These are phyloP conservation scores for Triadica sebifera DNA, from an alignment of 345 rosid species.

Conservation along the genomic window DNA sequence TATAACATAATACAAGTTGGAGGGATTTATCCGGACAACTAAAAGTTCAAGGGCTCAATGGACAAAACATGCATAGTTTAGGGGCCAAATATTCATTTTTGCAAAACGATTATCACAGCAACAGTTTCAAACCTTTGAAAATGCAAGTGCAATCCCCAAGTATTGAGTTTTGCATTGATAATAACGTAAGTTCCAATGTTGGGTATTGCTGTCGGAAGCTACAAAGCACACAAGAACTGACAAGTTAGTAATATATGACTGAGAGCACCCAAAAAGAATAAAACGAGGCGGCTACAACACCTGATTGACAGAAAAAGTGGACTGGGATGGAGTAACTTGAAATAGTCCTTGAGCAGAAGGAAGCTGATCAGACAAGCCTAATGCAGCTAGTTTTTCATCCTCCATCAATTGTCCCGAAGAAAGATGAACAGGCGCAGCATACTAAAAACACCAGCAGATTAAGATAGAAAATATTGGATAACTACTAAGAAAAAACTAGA, in stretches of 20 bases:
- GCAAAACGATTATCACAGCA: not conserved
- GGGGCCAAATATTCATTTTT: too few species aligned
- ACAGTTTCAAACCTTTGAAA: conserved; percentile 75
- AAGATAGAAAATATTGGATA: conserved; percentile 4
- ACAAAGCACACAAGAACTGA: conserved; percentile 24
- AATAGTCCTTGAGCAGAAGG: conserved; percentile 79
- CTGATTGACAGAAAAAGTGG: conserved; percentile 66
- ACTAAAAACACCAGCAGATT: conserved; percentile 43
- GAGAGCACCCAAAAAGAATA: not conserved
- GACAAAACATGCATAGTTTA: too few species aligned
- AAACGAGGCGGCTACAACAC: conserved; percentile 20
- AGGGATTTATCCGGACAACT: too few species aligned
- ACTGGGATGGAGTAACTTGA: conserved; percentile 68
- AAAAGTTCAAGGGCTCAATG: too few species aligned
- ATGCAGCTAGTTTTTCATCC: conserved; percentile 74
- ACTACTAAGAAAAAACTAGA: not conserved
- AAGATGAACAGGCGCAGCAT: conserved; percentile 59
- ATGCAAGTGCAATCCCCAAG: conserved; percentile 69
- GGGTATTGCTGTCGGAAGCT: conserved; percentile 73
- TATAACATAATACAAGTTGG: too few species aligned
- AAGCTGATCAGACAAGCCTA: conserved; percentile 79
- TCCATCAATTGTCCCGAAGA: conserved; percentile 65
- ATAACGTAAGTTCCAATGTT: conserved; percentile 80
- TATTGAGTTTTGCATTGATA: conserved; percentile 72
- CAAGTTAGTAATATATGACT: conserved; percentile 12